A percentile compares a stretch with the other conserved stretches of the same genome.
phyloP scores from a whole-genome alignment of 129 eudicot species.

The Artemisia annua region DNA sequence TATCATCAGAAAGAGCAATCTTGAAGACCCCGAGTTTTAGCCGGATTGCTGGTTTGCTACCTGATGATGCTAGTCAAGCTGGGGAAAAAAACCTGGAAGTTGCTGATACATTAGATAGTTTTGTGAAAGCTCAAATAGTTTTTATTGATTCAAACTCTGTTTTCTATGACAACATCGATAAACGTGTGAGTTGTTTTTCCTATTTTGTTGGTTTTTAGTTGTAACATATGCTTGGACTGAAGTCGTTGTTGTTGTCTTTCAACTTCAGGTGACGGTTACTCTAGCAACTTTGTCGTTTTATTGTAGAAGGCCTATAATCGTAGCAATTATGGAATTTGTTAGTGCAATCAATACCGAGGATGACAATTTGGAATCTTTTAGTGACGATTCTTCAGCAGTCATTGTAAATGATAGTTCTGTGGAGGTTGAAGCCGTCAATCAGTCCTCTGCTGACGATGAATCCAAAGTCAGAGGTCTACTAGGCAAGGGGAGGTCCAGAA shows the following conservation, averaged over 20 bases:
- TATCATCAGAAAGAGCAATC: constrained; percentile 37
- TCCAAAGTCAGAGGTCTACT: constrained; percentile 67
- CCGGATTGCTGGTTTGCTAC: constrained; percentile 71
- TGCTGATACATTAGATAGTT: constrained; percentile 68
- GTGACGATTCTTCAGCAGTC: constrained; percentile 61
- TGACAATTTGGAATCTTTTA: constrained; percentile 53
- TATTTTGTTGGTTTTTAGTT: not conserved
- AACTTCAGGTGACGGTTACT: constrained; percentile 79
- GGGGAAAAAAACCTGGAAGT: constrained; percentile 47
- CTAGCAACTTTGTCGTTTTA: constrained; percentile 91
- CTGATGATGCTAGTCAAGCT: constrained; percentile 44
- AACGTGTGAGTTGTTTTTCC: constrained; percentile 49
- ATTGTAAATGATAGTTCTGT: constrained; percentile 39
- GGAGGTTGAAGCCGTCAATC: constrained; percentile 39
- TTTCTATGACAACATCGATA: constrained; percentile 62
- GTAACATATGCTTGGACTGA: constrained; percentile 25
- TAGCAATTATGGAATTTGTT: constrained; percentile 81
- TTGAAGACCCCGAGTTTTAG: constrained; percentile 69
- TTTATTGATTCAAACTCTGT: constrained; percentile 71
- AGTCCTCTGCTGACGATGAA: constrained; percentile 49
- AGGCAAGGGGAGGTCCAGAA: constrained; percentile 92
- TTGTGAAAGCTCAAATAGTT: constrained; percentile 93
- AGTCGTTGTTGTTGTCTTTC: not conserved
- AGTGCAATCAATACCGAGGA: constrained; percentile 59
- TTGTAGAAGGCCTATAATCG: constrained; percentile 89